These are phyloP conservation scores for Fraxinus dipetala DNA, from an alignment of 305 asterid species.

Conservation along the genomic window DNA sequence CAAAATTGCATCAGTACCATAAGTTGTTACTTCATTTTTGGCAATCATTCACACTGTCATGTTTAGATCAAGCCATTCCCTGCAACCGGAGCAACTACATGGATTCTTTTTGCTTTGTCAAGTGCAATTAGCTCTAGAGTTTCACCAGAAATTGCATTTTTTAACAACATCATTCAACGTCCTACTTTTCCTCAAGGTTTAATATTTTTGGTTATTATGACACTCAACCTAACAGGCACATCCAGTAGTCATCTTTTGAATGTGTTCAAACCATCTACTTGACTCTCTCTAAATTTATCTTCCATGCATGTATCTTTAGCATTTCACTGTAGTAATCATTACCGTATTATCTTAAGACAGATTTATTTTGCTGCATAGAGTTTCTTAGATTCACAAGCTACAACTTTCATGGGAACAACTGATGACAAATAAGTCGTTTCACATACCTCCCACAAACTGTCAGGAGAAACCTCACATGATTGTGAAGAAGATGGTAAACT, in stretches of 20 bases:
- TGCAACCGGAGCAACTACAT: not conserved
- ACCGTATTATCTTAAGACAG: not conserved
- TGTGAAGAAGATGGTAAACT: conserved; percentile 55
- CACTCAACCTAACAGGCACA: not conserved
- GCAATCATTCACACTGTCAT: not conserved
- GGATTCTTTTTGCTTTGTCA: not conserved
- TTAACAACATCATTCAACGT: not conserved
- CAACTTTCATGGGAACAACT: not conserved
- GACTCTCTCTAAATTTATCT: not conserved
- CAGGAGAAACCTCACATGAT: conserved; percentile 52
- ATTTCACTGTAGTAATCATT: not conserved
- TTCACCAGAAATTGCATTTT: not conserved
- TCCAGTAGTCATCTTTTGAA: not conserved
- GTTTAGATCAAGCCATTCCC: not conserved
- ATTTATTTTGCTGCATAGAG: conserved; percentile 3
- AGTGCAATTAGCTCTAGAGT: not conserved
- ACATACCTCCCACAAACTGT: conserved; percentile 89
- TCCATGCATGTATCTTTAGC: not conserved
- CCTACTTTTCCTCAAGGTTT: not conserved
- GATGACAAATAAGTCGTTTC: conserved; percentile 8
- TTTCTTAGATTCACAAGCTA: not conserved
- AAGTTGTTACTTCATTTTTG: not conserved
- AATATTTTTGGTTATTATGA: not conserved
- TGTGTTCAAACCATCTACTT: not conserved
- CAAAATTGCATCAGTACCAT: conserved; percentile 5